A percentile compares a stretch with the other conserved stretches of the same genome.
Conservation (phyloP, 2,329 filamentous ascomycete genomes). For the Metarhizium rileyi region DNA sequence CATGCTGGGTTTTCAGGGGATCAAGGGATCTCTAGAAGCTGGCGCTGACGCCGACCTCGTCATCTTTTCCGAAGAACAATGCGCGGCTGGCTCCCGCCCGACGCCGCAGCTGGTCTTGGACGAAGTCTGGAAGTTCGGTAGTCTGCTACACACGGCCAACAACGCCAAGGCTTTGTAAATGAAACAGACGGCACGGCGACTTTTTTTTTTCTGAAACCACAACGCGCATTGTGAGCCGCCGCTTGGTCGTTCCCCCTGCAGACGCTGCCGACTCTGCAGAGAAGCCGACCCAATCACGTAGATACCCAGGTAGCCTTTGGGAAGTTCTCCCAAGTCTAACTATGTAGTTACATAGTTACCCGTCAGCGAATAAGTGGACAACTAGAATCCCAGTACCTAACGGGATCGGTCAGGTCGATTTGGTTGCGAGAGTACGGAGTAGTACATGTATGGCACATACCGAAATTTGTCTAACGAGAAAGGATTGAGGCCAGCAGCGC, state of each 20-base stretch:
- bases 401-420: too few species aligned
- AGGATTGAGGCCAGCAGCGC: background rate
- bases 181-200: background rate
- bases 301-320: background rate
- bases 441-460: background rate
- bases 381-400: too few species aligned
- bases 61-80: constrained; percentile 47
- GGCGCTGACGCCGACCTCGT: constrained; percentile 61
- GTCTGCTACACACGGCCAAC: constrained; percentile 30
- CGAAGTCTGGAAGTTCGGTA: constrained; percentile 73
- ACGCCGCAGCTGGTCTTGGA: constrained; percentile 52
- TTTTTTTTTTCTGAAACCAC: background rate
- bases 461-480: background rate
- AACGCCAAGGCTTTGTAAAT: background rate
- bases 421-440: background rate
- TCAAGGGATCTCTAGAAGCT: constrained; percentile 57
- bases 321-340: too few species aligned
- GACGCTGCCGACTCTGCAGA: background rate
- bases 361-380: too few species aligned
- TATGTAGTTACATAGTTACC: too few species aligned
- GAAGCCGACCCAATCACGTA: constrained; percentile 1
- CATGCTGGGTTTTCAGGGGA: constrained; percentile 58
- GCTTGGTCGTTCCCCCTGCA: background rate
- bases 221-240: background rate
- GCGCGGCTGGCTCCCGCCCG: constrained; percentile 26